Evolutionary conservation across 176 grass and related monocot genomes (phyloP).

Genomic region (Pontederia crassipes): DNA sequence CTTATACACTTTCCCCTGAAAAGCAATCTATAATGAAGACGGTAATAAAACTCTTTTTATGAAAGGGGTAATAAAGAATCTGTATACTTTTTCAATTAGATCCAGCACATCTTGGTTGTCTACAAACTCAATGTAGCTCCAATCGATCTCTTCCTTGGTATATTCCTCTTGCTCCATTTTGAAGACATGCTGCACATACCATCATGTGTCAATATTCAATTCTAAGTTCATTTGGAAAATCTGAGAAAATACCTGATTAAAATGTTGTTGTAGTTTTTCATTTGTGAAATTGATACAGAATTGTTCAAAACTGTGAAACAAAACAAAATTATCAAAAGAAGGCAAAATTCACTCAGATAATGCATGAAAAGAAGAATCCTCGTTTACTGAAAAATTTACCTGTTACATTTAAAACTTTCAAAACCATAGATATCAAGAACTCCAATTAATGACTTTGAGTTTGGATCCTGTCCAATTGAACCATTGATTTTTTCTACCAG

Average conservation of each 20-base stretch:
- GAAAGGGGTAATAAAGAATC: not conserved
- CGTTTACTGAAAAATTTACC: constrained; percentile 33
- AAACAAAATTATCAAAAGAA: constrained; percentile 17
- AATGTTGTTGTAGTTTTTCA: constrained; percentile 96
- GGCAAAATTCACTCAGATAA: constrained; percentile 10
- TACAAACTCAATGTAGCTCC: constrained; percentile 98
- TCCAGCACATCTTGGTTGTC: constrained; percentile 97
- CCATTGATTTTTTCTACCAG: constrained; percentile 91
- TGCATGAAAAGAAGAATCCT: constrained; percentile 6
- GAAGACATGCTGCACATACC: constrained; percentile 72
- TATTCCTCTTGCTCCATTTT: constrained; percentile 99
- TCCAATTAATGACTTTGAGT: constrained; percentile 71
- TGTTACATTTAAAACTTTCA: constrained; percentile 97
- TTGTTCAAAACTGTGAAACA: constrained; percentile 79
- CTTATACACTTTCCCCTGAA: too few relatives aligned
- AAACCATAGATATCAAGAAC: constrained; percentile 99
- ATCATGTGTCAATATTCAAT: constrained; percentile 5
- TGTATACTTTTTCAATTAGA: constrained; percentile 80
- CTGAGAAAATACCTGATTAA: constrained; percentile 66
- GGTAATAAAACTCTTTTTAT: too few relatives aligned
- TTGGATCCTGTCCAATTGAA: constrained; percentile 84
- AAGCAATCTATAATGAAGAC: too few relatives aligned
- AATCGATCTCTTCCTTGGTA: constrained; percentile 83
- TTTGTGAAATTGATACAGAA: constrained; percentile 97
- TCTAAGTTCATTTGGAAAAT: constrained; percentile 8